Base-by-base conservation (phyloP, 345 rosid genomes). In the Euclidium syriacum region DNA sequence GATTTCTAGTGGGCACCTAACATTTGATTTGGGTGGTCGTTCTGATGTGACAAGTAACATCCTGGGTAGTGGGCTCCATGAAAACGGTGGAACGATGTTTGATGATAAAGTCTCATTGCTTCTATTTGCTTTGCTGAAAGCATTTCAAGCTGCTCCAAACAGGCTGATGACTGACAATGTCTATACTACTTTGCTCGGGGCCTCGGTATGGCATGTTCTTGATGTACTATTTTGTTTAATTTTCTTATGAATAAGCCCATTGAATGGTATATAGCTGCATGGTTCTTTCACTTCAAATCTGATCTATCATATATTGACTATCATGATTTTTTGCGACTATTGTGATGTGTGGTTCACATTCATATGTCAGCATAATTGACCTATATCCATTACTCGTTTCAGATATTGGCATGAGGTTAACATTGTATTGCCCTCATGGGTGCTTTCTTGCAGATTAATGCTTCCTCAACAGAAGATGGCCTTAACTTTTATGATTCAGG, bases 61-160 rank as follows among this genome's bases (percentile, higher is more conserved):
- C 57, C 55, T 84, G 42, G 84, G 81, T 70, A 73, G 79, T 72
- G 96, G 80, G 41, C 74, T 86, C 19, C 79, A 80, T 52, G 91
- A 89, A 58, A 85, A 82, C 73, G 84, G 84, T 23, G 81, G 89
- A 50, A 78, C 89, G 43, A 95, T 90, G 99, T 87, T 90, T 81
- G 92, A 90, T 33, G 99, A 95, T 73, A 95, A 82, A 80, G 95
- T 95, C 47, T 74, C 96, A 52, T 86, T 95, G 74, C 84, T 90
- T 67, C 85, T 88, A 55, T 95, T 81, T 83, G 92, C 97, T 53
- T 69, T 95, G 79, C 96, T 81, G 72, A 95, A 80, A 79, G 90
- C 90, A 65, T 86, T 95, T 76, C 96, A 84, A 75, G 86, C 96
- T 42, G 97, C 96, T 65, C 95, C 97, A 57, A 88, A 76, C 34